Evolutionary conservation across 345 rosid species (phyloP), one percentile per base, ranked within the genome.

Genomic region (Passiflora organensis): DNA sequence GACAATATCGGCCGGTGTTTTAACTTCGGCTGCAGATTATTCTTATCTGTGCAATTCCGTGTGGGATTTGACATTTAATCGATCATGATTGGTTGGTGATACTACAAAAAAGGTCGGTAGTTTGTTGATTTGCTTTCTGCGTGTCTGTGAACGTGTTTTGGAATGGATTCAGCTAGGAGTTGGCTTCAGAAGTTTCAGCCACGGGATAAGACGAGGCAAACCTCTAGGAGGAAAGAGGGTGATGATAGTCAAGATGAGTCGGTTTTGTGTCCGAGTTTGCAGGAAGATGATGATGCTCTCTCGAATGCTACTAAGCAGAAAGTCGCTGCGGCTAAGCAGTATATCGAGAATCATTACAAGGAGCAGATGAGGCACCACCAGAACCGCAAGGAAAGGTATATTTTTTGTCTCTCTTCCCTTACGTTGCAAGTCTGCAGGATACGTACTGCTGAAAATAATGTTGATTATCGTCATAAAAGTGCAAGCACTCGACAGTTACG

Each of bases 261-360:
- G 34, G 34, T 28, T 28, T 3, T 8, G 34, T 62, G 53, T 1
- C 1, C 13, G 12, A 53, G 20, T 18, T 59, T 43, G 24, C 23
- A 44, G 8, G 55, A 25, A 18, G 65, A 60, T 14, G 56, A 42
- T 6, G 71, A 53, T 5, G 32, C 61, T 48, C 50, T 48, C 12
- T 67, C 71, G 1, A 53, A 54, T 39, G 41, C 39, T 1, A 87
- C 94, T 38, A 70, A 78, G 70, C 85, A 87, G 82, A 83, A 76
- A 72, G 97, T 79, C 24, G 98, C 89, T 34, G 98, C 93, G 6
- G 95, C 96, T 8, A 88, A 91, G 62, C 90, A 84, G 70, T 91
- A 75, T 58, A 91, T 88, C n/a, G 98, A 91, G 80, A 81, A 71
- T 25, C 96, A 86, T 58, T 91, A 91, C 78, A 86, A 82, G 69